Percentiles rank a stretch among this genome's conserved stretches.
These are phyloP conservation scores for Dipteronia dyeriana DNA, from an alignment of 345 rosid genomes.

Conservation along the genomic window DNA sequence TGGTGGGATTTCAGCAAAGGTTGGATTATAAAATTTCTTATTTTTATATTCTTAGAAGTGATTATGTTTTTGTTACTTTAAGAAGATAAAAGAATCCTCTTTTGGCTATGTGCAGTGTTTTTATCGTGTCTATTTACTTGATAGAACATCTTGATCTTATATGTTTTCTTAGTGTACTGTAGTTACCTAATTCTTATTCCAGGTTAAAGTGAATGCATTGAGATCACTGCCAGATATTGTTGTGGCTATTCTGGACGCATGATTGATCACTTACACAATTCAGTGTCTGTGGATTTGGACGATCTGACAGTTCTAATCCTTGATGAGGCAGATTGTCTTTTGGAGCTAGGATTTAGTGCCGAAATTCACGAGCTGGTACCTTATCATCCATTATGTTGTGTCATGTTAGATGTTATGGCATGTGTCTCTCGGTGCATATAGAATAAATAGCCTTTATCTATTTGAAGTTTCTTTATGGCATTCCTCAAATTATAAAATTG, in stretches of 20 bases:
- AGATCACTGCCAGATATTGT: slow-evolving; percentile 96
- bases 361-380: slow-evolving; percentile 93
- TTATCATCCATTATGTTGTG: slow-evolving; percentile 13
- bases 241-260: slow-evolving; percentile 96
- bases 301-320: slow-evolving; percentile 93
- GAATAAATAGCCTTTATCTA: not conserved
- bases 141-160: not conserved
- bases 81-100: not conserved
- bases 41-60: not conserved
- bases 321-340: slow-evolving; percentile 95
- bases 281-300: slow-evolving; percentile 89
- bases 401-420: not conserved
- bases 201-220: slow-evolving; percentile 90
- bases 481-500: not conserved
- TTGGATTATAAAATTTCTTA: slow-evolving; percentile 30
- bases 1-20: slow-evolving; percentile 94
- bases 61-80: not conserved
- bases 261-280: slow-evolving; percentile 96
- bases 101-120: not conserved
- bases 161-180: not conserved
- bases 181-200: slow-evolving; percentile 18
- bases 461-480: not conserved
- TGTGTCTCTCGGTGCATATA: not conserved
- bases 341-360: slow-evolving; percentile 93
- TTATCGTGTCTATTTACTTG: not conserved